These are phyloP conservation scores for Candida succiphila DNA, from an alignment of 805 yeast genomes.

Conservation along the genomic window DNA sequence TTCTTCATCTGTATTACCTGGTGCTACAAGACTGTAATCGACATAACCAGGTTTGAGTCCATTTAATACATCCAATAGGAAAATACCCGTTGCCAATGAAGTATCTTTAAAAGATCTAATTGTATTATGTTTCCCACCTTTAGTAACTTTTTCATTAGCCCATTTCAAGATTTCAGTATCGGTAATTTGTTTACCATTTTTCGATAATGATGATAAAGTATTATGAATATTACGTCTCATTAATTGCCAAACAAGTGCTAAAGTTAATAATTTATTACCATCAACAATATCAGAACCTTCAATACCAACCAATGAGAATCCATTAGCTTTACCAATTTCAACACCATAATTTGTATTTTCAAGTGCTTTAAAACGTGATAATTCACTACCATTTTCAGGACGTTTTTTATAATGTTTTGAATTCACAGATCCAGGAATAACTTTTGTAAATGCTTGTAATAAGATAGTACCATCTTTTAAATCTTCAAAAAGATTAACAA, in stretches of 20 bases:
- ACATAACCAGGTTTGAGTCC: slow-evolving; percentile 97
- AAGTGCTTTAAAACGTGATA: slow-evolving; percentile 86
- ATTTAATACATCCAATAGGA: slow-evolving; percentile 79
- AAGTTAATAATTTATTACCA: slow-evolving; percentile 79
- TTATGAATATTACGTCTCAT: slow-evolving; percentile 92
- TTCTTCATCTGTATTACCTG: slow-evolving; percentile 75
- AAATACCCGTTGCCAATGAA: slow-evolving; percentile 66
- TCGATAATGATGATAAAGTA: slow-evolving; percentile 65
- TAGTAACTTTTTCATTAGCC: slow-evolving; percentile 81
- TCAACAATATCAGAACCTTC: slow-evolving; percentile 97
- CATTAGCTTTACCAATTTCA: slow-evolving; percentile 85
- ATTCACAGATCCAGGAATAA: slow-evolving; percentile 86
- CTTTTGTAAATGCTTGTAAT: slow-evolving; percentile 91
- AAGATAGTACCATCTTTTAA: slow-evolving; percentile 85
- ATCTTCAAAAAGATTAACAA: slow-evolving; percentile 85
- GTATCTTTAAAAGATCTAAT: slow-evolving; percentile 84
- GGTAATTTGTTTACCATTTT: slow-evolving; percentile 64
- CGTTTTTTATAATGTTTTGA: slow-evolving; percentile 72
- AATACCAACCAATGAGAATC: slow-evolving; percentile 91
- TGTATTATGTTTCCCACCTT: slow-evolving; percentile 70
- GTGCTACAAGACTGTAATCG: slow-evolving; percentile 83
- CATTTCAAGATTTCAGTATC: slow-evolving; percentile 86
- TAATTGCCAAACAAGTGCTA: slow-evolving; percentile 96
- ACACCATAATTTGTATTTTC: slow-evolving; percentile 99
- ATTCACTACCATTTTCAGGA: slow-evolving; percentile 64